A percentile compares a stretch with the other conserved stretches of the same genome.
These are phyloP conservation scores for Arthrobotrys conoides DNA, from an alignment of 2,329 filamentous ascomycete species.

Conservation along the genomic window DNA sequence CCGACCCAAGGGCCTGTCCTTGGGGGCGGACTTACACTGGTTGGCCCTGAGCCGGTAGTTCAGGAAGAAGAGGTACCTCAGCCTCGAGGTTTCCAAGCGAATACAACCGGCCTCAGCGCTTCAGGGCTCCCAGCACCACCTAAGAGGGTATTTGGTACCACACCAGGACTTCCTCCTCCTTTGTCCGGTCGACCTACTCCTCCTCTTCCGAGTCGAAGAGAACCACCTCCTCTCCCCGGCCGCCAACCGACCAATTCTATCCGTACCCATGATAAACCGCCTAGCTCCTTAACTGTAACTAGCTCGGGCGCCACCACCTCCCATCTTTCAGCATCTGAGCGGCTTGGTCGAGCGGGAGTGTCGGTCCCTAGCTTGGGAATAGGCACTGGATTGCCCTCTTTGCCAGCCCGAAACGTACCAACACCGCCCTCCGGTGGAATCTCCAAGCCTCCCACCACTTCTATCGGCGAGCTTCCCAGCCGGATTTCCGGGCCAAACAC, in stretches of 20 bases:
- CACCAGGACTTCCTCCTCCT: conserved; percentile 59
- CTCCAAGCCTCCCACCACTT: conserved; percentile 71
- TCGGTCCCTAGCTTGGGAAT: conserved; percentile 85
- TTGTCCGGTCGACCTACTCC: conserved; percentile 61
- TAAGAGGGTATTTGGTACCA: conserved; percentile 65
- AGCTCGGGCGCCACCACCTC: conserved; percentile 61
- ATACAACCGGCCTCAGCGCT: conserved; percentile 80
- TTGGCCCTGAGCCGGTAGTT: conserved; percentile 66
- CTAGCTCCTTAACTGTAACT: conserved; percentile 64
- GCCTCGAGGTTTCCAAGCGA: conserved; percentile 76
- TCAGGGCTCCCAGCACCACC: conserved; percentile 80
- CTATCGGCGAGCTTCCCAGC: conserved; percentile 77
- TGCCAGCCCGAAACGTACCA: conserved; percentile 64
- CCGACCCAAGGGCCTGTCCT: conserved; percentile 36
- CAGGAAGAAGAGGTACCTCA: conserved; percentile 68
- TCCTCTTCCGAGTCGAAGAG: conserved; percentile 60
- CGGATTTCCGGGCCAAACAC: conserved; percentile 66
- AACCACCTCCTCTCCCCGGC: conserved; percentile 65
- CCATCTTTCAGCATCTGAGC: conserved; percentile 72
- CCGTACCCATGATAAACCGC: conserved; percentile 64
- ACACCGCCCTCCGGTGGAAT: conserved; percentile 61
- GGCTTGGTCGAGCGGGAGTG: conserved; percentile 81
- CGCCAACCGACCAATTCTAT: conserved; percentile 62
- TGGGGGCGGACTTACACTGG: conserved; percentile 64
- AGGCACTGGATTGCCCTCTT: conserved; percentile 67